A percentile compares a stretch with the other conserved stretches of the same genome.
phyloP scores from a whole-genome alignment of 192 early-diverging fungal species.

The Coemansia sp. region DNA sequence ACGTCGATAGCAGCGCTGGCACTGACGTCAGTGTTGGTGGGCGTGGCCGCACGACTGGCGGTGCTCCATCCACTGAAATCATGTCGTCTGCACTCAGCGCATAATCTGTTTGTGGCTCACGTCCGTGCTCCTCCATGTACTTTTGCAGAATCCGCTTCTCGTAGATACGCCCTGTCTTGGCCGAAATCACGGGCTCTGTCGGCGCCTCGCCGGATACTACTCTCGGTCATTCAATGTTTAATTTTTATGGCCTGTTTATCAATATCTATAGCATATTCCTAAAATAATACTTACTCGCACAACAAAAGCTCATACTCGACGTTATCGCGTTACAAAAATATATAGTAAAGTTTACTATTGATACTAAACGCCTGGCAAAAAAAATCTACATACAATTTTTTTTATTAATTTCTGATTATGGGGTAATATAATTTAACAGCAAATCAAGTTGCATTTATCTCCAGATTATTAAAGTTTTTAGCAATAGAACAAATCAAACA shows the following conservation, averaged over 20 bases:
- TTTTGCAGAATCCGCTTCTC: conserved; percentile 87
- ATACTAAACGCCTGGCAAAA: too few species aligned
- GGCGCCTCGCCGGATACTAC: conserved; percentile 91
- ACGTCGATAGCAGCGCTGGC: conserved; percentile 78
- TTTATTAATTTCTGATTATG: too few species aligned
- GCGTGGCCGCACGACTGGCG: conserved; percentile 70
- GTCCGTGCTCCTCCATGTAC: conserved; percentile 78
- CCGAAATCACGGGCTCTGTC: conserved; percentile 83
- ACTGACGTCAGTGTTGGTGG: conserved; percentile 90
- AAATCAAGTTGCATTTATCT: too few species aligned
- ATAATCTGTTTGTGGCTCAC: conserved; percentile 79
- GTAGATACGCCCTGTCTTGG: conserved; percentile 81
- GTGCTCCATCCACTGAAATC: conserved; percentile 18
- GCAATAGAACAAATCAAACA: too few species aligned
- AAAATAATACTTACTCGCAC: conserved; percentile 1
- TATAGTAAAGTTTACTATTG: too few species aligned
- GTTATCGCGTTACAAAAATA: too few species aligned
- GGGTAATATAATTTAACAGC: too few species aligned
- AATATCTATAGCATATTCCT: neutral
- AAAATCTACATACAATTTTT: too few species aligned
- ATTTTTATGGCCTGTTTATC: too few species aligned
- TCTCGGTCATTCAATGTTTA: too few species aligned
- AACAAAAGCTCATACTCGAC: conserved; percentile 1
- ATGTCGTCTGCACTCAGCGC: conserved; percentile 53
- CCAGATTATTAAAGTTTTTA: too few species aligned